Percentiles rank a stretch among this genome's conserved stretches.
These are phyloP conservation scores for Globisporangium heterothallicum DNA, from an alignment of 352 stramenopile genomes.

Conservation along the genomic window DNA sequence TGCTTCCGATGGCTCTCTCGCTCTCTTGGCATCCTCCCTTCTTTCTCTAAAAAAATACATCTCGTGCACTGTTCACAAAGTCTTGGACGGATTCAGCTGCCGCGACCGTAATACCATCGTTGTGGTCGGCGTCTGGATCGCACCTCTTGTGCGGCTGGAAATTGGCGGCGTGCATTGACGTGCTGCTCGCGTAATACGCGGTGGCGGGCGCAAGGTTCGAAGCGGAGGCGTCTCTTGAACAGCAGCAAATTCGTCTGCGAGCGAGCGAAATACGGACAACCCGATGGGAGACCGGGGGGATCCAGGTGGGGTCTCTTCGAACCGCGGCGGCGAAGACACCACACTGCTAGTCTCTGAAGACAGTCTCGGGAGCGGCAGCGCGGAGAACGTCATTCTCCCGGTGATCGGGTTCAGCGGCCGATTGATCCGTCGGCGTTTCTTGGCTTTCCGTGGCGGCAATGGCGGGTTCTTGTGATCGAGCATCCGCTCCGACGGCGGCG, in stretches of 20 bases:
- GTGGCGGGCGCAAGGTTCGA: constrained; percentile 35
- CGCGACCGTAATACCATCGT: constrained; percentile 57
- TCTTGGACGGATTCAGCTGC: constrained; percentile 41
- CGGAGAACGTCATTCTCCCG: constrained; percentile 10
- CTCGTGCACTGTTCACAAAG: no score
- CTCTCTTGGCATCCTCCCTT: background rate
- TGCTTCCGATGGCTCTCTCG: background rate
- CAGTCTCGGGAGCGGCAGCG: constrained; percentile 14
- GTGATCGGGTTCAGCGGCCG: constrained; percentile 11
- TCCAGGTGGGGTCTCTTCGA: constrained; percentile 29
- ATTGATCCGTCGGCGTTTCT: constrained; percentile 23
- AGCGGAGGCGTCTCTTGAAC: constrained; percentile 49
- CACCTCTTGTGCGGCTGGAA: constrained; percentile 24
- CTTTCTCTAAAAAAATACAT: constrained; percentile 13
- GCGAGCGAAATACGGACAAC: constrained; percentile 45
- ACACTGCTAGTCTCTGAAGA: constrained; percentile 10
- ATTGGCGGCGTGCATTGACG: constrained; percentile 30
- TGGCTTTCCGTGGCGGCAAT: constrained; percentile 36
- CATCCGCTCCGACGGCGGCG: constrained; percentile 60
- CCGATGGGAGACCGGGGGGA: constrained; percentile 10
- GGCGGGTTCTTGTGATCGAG: constrained; percentile 62
- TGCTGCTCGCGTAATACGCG: constrained; percentile 39
- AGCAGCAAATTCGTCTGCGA: constrained; percentile 59
- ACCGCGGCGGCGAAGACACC: constrained; percentile 17
- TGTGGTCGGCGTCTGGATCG: constrained; percentile 37